Evolutionary conservation across 805 yeast genomes (phyloP).

Genomic region (Grigorovia transvaalensis): DNA sequence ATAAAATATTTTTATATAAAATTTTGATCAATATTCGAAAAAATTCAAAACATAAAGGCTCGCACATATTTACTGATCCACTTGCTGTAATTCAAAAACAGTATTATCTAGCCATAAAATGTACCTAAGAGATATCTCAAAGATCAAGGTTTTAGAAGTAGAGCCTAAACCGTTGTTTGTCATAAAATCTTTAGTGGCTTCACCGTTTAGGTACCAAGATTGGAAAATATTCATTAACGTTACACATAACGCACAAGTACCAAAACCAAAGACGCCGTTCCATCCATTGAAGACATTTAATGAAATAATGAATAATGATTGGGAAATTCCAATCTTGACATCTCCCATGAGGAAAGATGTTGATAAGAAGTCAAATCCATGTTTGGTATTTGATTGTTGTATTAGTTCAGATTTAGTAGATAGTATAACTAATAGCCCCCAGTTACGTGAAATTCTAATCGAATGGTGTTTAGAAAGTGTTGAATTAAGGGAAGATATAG

Average conservation of each 20-base stretch:
- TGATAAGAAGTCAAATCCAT: conserved; percentile 61
- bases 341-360: conserved; percentile 42
- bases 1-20: no score
- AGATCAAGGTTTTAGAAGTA: conserved; percentile 5
- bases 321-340: conserved; percentile 80
- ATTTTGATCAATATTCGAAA: no score
- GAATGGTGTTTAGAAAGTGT: conserved; percentile 82
- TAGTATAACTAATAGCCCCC: conserved; percentile 42
- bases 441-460: conserved; percentile 53
- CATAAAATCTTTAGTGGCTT: conserved; percentile 48
- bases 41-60: no score
- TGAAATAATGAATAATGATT: conserved; percentile 54
- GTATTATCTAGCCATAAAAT: not conserved
- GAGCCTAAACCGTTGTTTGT: conserved; percentile 53
- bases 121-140: not conserved
- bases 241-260: conserved; percentile 57
- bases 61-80: no score
- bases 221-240: conserved; percentile 72
- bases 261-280: conserved; percentile 47
- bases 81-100: no score
- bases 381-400: conserved; percentile 72
- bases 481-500: conserved; percentile 42
- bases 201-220: conserved; percentile 16
- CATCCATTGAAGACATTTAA: conserved; percentile 51
- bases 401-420: conserved; percentile 41